phyloP scores from a whole-genome alignment of 805 yeast genomes.

The Scheffersomyces coipomensis region DNA sequence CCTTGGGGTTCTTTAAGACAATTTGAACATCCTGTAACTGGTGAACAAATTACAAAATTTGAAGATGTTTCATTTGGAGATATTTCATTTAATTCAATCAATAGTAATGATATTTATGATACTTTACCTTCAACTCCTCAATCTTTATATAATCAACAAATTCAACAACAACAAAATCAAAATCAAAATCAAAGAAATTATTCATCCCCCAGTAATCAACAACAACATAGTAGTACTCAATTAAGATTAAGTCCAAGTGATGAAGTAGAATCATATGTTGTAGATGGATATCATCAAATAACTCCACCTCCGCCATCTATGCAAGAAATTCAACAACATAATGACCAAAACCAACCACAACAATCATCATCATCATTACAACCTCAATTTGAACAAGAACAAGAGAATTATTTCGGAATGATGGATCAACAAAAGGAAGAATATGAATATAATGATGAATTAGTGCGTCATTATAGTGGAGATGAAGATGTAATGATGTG shows the following conservation, averaged over 20 bases:
- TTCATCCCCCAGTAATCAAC: neutral
- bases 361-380: neutral
- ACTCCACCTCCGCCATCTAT: slow-evolving; percentile 10
- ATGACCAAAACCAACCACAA: neutral
- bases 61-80: slow-evolving; percentile 40
- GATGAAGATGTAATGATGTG: slow-evolving; percentile 7
- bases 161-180: slow-evolving; percentile 2
- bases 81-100: slow-evolving; percentile 8
- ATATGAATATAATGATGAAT: slow-evolving; percentile 9
- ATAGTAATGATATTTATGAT: slow-evolving; percentile 5
- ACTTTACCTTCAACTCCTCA: slow-evolving; percentile 25
- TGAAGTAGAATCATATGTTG: slow-evolving; percentile 39
- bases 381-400: slow-evolving; percentile 18
- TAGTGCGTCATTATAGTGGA: slow-evolving; percentile 1
- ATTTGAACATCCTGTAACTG: slow-evolving; percentile 38
- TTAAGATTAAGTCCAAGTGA: slow-evolving; percentile 30
- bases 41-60: slow-evolving; percentile 45
- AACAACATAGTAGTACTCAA: too few species aligned
- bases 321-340: neutral
- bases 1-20: slow-evolving; percentile 63
- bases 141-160: slow-evolving; percentile 12
- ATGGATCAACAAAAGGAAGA: slow-evolving; percentile 15
- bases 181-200: slow-evolving; percentile 10
- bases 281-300: slow-evolving; percentile 26
- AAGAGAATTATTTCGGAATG: slow-evolving; percentile 40